A percentile compares a stretch with the other conserved stretches of the same genome.
Conservation (phyloP, 257 asterid genomes). For the Solanum pennellii region DNA sequence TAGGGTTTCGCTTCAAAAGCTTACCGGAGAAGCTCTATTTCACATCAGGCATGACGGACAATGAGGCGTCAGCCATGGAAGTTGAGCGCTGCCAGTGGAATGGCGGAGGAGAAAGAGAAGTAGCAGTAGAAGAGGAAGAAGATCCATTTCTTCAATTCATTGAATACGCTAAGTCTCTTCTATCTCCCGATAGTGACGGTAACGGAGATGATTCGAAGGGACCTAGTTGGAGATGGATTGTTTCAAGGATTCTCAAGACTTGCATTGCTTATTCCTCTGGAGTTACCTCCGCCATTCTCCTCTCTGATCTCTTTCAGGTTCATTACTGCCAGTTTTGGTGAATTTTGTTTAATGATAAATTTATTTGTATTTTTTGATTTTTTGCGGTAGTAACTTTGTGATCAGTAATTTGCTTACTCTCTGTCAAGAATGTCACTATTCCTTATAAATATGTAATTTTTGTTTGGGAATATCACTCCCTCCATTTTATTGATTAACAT, state of each 20-base stretch:
- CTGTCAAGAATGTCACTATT: background rate
- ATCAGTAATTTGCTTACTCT: background rate
- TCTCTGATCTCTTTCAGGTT: slow-evolving; percentile 86
- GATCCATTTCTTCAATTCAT: slow-evolving; percentile 65
- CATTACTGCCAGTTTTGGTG: background rate
- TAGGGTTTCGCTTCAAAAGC: background rate
- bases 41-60: slow-evolving; percentile 18
- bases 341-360: background rate
- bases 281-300: slow-evolving; percentile 91
- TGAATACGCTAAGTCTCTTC: slow-evolving; percentile 40
- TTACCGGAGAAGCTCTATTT: slow-evolving; percentile 2
- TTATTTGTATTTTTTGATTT: background rate
- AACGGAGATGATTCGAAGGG: slow-evolving; percentile 23
- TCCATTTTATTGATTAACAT: background rate
- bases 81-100: slow-evolving; percentile 8
- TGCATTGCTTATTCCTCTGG: slow-evolving; percentile 82
- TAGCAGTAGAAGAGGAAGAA: slow-evolving; percentile 10
- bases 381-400: background rate
- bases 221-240: slow-evolving; percentile 90
- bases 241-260: slow-evolving; percentile 30
- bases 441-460: background rate
- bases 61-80: slow-evolving; percentile 37
- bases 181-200: background rate
- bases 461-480: background rate
- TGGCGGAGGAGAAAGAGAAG: background rate